phyloP scores from a whole-genome alignment of 768 basidiomycete genomes.

The Agaricus subrufescens region DNA sequence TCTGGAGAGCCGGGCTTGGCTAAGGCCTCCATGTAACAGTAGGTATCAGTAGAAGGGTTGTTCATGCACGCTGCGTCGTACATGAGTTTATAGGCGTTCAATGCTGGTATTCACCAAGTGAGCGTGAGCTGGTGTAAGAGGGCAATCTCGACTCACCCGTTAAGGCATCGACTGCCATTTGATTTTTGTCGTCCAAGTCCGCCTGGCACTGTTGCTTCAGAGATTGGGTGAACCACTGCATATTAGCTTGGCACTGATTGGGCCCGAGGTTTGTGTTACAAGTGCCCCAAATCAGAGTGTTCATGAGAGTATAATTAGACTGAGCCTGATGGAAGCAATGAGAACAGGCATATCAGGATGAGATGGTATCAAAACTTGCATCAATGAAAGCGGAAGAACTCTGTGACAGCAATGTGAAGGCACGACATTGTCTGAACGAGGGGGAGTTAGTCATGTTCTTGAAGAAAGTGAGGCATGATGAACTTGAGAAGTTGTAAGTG shows the following conservation, averaged over 20 bases:
- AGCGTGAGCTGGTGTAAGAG: background rate
- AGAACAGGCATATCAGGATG: conserved; percentile 6
- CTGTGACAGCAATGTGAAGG: conserved; percentile 63
- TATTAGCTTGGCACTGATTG: conserved; percentile 58
- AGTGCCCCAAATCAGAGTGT: conserved; percentile 71
- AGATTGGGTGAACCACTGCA: conserved; percentile 54
- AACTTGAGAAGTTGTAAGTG: conserved; percentile 60
- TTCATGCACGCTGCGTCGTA: conserved; percentile 54
- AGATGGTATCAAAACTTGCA: conserved; percentile 33
- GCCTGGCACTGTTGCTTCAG: conserved; percentile 46
- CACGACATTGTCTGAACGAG: conserved; percentile 69
- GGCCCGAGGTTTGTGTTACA: conserved; percentile 56
- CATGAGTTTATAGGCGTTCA: conserved; percentile 62
- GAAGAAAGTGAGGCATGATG: conserved; percentile 67
- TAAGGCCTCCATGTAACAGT: conserved; percentile 72
- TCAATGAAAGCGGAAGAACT: conserved; percentile 49
- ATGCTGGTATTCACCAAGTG: conserved; percentile 30
- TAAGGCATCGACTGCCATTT: conserved; percentile 49
- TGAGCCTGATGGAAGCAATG: conserved; percentile 47
- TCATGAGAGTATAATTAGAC: conserved; percentile 55
- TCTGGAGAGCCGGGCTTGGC: conserved; percentile 54
- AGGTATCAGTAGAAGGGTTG: conserved; percentile 53
- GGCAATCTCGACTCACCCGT: conserved; percentile 35
- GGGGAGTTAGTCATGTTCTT: conserved; percentile 61
- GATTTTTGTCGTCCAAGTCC: conserved; percentile 52